Percentiles rank a stretch among this genome's conserved stretches.
Conservation (phyloP, 441 rosid species). For the Populus hybrid region DNA sequence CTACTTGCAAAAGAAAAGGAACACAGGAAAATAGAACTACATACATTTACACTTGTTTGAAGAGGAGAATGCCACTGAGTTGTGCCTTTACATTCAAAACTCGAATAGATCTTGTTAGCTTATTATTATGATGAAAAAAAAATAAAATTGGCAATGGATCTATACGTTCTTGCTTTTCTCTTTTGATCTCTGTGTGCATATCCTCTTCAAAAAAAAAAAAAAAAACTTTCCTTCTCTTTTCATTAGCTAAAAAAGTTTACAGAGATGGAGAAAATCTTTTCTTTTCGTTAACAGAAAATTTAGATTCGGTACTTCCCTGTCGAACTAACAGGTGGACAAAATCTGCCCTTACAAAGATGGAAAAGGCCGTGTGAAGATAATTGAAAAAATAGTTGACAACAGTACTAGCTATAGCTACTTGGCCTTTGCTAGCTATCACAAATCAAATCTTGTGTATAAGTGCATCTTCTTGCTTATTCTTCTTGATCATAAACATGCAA, state of each 20-base stretch:
- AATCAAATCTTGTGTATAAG: constrained; percentile 14
- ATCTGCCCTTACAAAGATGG: constrained; percentile 21
- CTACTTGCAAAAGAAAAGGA: background rate
- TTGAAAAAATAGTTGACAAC: background rate
- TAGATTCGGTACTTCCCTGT: constrained; percentile 6
- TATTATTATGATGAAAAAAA: background rate
- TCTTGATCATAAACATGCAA: constrained; percentile 9
- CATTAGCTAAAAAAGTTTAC: background rate
- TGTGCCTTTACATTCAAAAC: background rate
- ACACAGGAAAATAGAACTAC: background rate
- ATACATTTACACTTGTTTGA: background rate
- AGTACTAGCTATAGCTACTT: background rate
- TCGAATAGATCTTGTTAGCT: background rate
- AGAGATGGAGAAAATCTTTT: too few species aligned
- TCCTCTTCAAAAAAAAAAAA: background rate
- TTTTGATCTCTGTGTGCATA: background rate
- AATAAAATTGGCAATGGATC: background rate
- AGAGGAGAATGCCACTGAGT: background rate
- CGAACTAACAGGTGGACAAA: background rate
- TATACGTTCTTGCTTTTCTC: background rate
- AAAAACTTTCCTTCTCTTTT: background rate
- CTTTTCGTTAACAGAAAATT: background rate
- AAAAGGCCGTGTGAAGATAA: constrained; percentile 19
- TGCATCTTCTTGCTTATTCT: constrained; percentile 16
- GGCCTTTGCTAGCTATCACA: background rate